These are phyloP conservation scores for Trichoderma sp. DNA, from an alignment of 2,329 filamentous ascomycete species.

Conservation along the genomic window DNA sequence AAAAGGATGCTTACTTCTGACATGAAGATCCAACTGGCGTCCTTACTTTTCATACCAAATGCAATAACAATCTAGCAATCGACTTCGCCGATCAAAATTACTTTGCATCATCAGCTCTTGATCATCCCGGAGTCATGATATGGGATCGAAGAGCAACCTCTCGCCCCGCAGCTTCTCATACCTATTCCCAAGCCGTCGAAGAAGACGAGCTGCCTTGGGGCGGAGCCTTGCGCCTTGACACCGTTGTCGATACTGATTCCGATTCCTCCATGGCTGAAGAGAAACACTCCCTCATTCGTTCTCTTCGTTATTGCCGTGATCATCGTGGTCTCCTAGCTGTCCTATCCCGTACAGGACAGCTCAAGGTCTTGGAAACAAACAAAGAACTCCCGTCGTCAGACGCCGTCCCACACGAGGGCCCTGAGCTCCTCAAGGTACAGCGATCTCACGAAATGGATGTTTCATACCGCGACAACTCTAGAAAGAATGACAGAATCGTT, in stretches of 20 bases:
- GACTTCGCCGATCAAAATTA: constrained; percentile 80
- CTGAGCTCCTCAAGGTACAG: constrained; percentile 57
- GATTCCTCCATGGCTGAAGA: constrained; percentile 49
- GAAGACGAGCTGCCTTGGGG: constrained; percentile 62
- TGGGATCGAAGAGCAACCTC: constrained; percentile 71
- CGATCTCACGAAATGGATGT: constrained; percentile 62
- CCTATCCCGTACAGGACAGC: constrained; percentile 59
- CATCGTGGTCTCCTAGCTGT: constrained; percentile 59
- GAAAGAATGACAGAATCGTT: constrained; percentile 59
- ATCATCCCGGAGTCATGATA: constrained; percentile 70
- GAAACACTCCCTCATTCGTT: constrained; percentile 59
- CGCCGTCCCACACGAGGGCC: constrained; percentile 44
- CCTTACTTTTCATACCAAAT: constrained; percentile 61
- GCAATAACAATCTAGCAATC: constrained; percentile 70
- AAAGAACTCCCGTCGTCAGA: constrained; percentile 47
- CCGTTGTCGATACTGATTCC: constrained; percentile 53
- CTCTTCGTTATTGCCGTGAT: constrained; percentile 61
- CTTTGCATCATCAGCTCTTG: constrained; percentile 75
- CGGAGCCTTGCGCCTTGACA: constrained; percentile 55
- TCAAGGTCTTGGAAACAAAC: constrained; percentile 58
- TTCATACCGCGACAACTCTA: constrained; percentile 48
- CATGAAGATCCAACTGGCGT: constrained; percentile 48
- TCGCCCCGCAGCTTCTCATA: constrained; percentile 49
- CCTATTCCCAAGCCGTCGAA: constrained; percentile 57
- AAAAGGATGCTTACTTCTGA: neutral